Conservation (phyloP, 108 stramenopile species). For the Epithemia pelagica region DNA sequence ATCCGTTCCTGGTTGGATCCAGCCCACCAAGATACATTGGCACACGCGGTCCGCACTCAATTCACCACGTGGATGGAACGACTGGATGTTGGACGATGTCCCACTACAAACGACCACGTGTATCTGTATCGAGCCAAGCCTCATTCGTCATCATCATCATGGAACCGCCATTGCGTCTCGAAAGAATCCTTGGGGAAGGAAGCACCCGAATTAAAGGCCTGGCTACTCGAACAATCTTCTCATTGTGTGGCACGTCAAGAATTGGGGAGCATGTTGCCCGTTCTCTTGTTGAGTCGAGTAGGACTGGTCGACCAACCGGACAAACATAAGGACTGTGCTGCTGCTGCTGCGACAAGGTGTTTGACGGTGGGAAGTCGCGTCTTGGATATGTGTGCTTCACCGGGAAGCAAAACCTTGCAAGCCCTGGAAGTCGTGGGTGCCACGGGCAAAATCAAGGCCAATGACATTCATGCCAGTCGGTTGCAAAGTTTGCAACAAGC, state of each 20-base stretch:
- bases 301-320: constrained; percentile 11
- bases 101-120: no score
- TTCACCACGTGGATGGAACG: no score
- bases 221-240: constrained; percentile 33
- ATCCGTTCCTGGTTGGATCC: constrained; percentile 11
- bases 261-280: constrained; percentile 71
- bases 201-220: constrained; percentile 45
- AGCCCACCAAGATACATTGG: no score
- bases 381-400: constrained; percentile 80
- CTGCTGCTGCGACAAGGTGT: no score
- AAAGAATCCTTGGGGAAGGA: constrained; percentile 5
- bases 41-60: no score
- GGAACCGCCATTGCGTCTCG: no score
- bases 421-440: constrained; percentile 49
- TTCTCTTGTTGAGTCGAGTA: constrained; percentile 31
- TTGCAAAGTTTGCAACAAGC: constrained; percentile 55
- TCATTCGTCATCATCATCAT: no score
- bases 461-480: constrained; percentile 70
- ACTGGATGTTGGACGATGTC: no score
- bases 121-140: no score
- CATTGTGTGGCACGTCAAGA: constrained; percentile 69
- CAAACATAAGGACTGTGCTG: background rate
- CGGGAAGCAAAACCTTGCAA: constrained; percentile 85
- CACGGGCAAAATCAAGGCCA: constrained; percentile 53
- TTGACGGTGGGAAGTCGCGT: constrained; percentile 32